Evolutionary conservation across 805 yeast species (phyloP), one percentile per base, ranked within the genome.

Genomic region (Wickerhamiella brachini): DNA sequence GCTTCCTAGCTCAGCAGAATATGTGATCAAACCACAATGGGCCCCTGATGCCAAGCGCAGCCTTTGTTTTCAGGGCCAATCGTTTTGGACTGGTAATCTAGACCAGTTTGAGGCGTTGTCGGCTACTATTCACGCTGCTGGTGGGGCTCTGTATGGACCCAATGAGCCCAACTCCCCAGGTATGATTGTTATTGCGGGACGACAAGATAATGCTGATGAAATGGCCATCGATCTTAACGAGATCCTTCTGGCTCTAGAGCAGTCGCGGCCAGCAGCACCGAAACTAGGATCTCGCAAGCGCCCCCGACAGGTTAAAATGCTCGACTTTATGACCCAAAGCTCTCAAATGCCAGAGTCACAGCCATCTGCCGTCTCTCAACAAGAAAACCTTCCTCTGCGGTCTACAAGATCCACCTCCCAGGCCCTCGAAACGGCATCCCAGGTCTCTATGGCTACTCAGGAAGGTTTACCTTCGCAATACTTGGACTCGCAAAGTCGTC

Each of bases 1-100:
- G 22, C n/a, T 45, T 63, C 22, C 71, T 71, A 1, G 59, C 62
- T 21, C 51, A 55, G 20, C 47, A 54, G 0, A 55, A 10, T 68
- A 47, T 51, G 48, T 61, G 15, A 55, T 66, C 6, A 58, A 61
- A 23, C 53, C 55, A 5, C 45, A 52, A 10, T 66, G 56, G 49
- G 48, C 44, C 1, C 62, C 62, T 0, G 59, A 63, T 24, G 49
- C 59, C 2, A 20, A 8, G 5, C 58, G 75, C 18, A 8, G 15
- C 1, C 38, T 51, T 0, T 49, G 69, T 6, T 55, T 70, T 38
- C 47, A 53, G 1, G 59, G 59, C 0, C 41, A 56, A n/a, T 34
- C 51, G 0, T 65, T 71, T 44, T 46, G 64, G 2, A 60, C 64
- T 49, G 50, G 59, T 10, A 64, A 61, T 41, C 15, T 45, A 17